Conservation (phyloP, 1,139 yeast species). For the Suhomyces bolitotheri region DNA sequence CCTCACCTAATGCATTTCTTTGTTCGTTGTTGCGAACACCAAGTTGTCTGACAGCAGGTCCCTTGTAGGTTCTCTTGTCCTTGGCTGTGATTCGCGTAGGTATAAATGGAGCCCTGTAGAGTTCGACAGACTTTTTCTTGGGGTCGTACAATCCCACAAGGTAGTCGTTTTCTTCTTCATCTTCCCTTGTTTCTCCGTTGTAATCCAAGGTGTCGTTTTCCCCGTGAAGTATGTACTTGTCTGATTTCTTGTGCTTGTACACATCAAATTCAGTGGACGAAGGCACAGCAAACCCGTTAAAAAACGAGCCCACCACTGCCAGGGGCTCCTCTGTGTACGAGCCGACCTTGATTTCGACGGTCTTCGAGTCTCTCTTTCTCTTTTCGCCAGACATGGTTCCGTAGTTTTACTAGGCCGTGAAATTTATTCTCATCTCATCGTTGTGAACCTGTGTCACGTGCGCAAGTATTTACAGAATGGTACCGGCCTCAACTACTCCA, state of each 20-base stretch:
- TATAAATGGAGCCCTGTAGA: constrained; percentile 61
- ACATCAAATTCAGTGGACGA: constrained; percentile 60
- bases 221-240: constrained; percentile 65
- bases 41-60: constrained; percentile 62
- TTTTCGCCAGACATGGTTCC: constrained; percentile 22
- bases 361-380: constrained; percentile 26
- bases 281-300: constrained; percentile 73
- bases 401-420: constrained; percentile 1
- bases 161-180: constrained; percentile 46
- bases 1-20: constrained; percentile 86
- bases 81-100: constrained; percentile 57
- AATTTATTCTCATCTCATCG: constrained; percentile 14
- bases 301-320: constrained; percentile 56
- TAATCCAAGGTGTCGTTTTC: constrained; percentile 74
- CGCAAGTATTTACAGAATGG: too few relatives aligned
- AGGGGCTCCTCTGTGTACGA: constrained; percentile 35
- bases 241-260: constrained; percentile 53
- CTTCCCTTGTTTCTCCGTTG: constrained; percentile 54
- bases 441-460: constrained; percentile 9
- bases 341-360: constrained; percentile 33
- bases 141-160: constrained; percentile 74
- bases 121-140: constrained; percentile 54
- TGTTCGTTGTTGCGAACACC: constrained; percentile 57
- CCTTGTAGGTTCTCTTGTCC: constrained; percentile 50
- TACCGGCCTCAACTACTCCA: too few relatives aligned